A percentile compares a stretch with the other conserved stretches of the same genome.
phyloP scores from a whole-genome alignment of 2,329 filamentous ascomycete species.

The Verticillium zaregamsianum region DNA sequence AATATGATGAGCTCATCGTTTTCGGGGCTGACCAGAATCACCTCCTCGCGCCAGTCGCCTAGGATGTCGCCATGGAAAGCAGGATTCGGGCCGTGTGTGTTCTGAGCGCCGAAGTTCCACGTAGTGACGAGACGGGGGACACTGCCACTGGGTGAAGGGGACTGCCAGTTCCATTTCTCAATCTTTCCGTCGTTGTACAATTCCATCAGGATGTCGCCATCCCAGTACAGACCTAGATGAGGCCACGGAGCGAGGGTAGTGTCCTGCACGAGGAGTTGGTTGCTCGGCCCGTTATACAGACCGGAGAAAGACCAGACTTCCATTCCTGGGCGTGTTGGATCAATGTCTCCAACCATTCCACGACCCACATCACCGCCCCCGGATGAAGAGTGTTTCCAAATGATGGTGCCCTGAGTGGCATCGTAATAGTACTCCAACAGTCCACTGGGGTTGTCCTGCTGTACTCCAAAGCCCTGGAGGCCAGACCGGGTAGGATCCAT shows the following conservation, averaged over 20 bases:
- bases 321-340: slow-evolving; percentile 14
- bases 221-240: slow-evolving; percentile 11
- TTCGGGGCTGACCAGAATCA: slow-evolving; percentile 11
- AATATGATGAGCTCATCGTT: slow-evolving; percentile 16
- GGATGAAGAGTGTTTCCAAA: slow-evolving; percentile 14
- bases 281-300: slow-evolving; percentile 13
- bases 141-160: neutral
- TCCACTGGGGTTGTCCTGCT: slow-evolving; percentile 13
- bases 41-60: slow-evolving; percentile 18
- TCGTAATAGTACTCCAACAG: slow-evolving; percentile 20
- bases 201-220: slow-evolving; percentile 14
- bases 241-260: slow-evolving; percentile 4
- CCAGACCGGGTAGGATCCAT: slow-evolving; percentile 15
- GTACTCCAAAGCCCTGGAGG: slow-evolving; percentile 16
- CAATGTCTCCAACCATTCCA: slow-evolving; percentile 17
- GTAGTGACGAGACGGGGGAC: slow-evolving; percentile 1
- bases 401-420: slow-evolving; percentile 9
- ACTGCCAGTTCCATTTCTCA: slow-evolving; percentile 15
- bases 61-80: slow-evolving; percentile 15
- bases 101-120: slow-evolving; percentile 5
- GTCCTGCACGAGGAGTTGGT: slow-evolving; percentile 4
- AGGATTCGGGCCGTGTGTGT: slow-evolving; percentile 7
- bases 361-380: slow-evolving; percentile 10
- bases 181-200: slow-evolving; percentile 18
- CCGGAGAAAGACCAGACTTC: slow-evolving; percentile 17